These are phyloP conservation scores for Mercurialis annua DNA, from an alignment of 345 rosid genomes.

Conservation along the genomic window DNA sequence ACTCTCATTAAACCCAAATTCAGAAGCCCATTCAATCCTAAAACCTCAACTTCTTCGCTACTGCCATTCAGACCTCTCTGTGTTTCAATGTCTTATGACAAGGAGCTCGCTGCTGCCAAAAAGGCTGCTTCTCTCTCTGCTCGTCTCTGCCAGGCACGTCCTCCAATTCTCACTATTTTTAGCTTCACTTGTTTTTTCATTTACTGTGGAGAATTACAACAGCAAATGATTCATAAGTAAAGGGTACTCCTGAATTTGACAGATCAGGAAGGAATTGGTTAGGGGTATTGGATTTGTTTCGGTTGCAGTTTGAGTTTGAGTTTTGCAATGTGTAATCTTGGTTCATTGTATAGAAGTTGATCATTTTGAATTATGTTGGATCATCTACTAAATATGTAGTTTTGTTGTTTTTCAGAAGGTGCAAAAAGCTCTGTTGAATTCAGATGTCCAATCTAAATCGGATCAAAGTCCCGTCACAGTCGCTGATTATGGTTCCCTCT, in stretches of 20 bases:
- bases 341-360: no score
- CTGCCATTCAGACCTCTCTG: neutral
- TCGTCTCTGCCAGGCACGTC: constrained; percentile 75
- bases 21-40: neutral
- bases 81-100: constrained; percentile 59
- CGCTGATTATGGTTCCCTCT: constrained; percentile 84
- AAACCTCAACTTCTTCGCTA: neutral
- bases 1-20: constrained; percentile 16
- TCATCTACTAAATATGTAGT: no score
- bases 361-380: no score
- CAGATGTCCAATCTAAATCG: constrained; percentile 87
- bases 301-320: neutral
- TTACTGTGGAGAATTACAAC: no score
- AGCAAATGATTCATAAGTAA: no score
- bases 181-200: no score
- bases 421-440: constrained; percentile 73
- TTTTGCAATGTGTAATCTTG: no score
- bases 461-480: constrained; percentile 93
- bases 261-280: no score
- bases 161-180: neutral
- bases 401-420: constrained; percentile 56
- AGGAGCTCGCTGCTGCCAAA: constrained; percentile 88
- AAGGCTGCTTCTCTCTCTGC: constrained; percentile 87
- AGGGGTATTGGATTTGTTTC: neutral
- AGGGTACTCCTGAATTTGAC: no score